Conservation (phyloP, 352 stramenopile species). For the Globisporangium acanthophoron region DNA sequence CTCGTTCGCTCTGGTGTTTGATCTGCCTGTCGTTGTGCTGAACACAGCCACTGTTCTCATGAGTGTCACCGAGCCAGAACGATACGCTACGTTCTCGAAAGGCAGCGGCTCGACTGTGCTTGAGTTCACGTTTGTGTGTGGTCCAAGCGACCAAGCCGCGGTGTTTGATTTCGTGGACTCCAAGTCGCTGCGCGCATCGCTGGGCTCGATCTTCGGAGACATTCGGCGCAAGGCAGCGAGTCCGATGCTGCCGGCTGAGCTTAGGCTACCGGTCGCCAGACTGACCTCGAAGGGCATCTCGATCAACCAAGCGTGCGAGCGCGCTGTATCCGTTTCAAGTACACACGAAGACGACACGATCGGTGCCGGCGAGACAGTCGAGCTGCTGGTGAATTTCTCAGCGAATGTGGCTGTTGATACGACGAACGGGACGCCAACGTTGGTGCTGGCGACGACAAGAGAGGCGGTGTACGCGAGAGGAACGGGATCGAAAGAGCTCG, state of each 20-base stretch:
- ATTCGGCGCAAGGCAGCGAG: constrained; percentile 35
- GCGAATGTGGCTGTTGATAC: constrained; percentile 36
- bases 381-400: constrained; percentile 48
- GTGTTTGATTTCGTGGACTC: constrained; percentile 38
- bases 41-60: constrained; percentile 31
- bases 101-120: constrained; percentile 46
- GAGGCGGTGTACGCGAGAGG: constrained; percentile 40
- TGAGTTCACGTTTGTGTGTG: constrained; percentile 41
- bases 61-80: constrained; percentile 18
- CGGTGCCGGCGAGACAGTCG: constrained; percentile 53
- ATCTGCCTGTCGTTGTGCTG: constrained; percentile 39
- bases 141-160: constrained; percentile 23
- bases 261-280: constrained; percentile 31
- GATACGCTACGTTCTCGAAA: constrained; percentile 33
- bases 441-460: constrained; percentile 34
- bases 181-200: constrained; percentile 31
- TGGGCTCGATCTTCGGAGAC: constrained; percentile 34
- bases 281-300: constrained; percentile 50
- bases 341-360: constrained; percentile 44
- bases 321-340: constrained; percentile 26
- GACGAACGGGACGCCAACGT: constrained; percentile 23
- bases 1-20: constrained; percentile 41
- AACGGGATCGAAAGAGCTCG: constrained; percentile 26
- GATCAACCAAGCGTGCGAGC: constrained; percentile 44
- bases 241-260: constrained; percentile 31